phyloP scores from a whole-genome alignment of 352 stramenopile species.

The Phytopythium delawarense region DNA sequence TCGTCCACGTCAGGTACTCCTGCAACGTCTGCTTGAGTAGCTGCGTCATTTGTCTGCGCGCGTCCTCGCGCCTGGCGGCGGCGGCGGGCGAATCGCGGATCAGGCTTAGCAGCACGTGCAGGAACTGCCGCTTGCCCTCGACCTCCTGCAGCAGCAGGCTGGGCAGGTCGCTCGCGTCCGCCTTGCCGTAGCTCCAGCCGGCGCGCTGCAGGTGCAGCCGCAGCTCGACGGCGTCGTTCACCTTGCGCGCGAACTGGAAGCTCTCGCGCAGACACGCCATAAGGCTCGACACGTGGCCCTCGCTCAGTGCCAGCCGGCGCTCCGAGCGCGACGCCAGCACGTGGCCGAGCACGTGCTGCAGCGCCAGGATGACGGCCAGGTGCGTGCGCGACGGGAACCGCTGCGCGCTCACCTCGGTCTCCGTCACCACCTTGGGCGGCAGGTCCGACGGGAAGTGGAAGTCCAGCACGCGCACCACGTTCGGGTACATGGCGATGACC shows the following conservation, averaged over 20 bases:
- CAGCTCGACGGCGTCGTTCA: constrained; percentile 63
- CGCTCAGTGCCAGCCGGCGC: constrained; percentile 42
- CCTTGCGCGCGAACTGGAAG: constrained; percentile 62
- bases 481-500: constrained; percentile 70
- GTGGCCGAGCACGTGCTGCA: constrained; percentile 64
- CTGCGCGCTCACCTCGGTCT: constrained; percentile 51
- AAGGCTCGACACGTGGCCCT: constrained; percentile 49
- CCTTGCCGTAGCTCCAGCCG: constrained; percentile 54
- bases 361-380: constrained; percentile 56
- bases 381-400: constrained; percentile 62
- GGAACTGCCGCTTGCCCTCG: constrained; percentile 68
- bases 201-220: constrained; percentile 40
- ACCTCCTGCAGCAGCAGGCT: constrained; percentile 76
- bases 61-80: constrained; percentile 42
- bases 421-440: constrained; percentile 50
- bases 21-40: constrained; percentile 58
- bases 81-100: constrained; percentile 27
- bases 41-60: constrained; percentile 57
- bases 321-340: constrained; percentile 50
- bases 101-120: constrained; percentile 59
- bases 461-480: constrained; percentile 37
- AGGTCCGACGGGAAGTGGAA: constrained; percentile 56
- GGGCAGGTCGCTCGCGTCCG: constrained; percentile 37
- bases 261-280: constrained; percentile 59
- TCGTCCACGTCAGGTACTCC: constrained; percentile 71